A percentile compares a stretch with the other conserved stretches of the same genome.
These are phyloP conservation scores for Trichocomaceae sp. DNA, from an alignment of 2,329 filamentous ascomycete genomes.

Conservation along the genomic window DNA sequence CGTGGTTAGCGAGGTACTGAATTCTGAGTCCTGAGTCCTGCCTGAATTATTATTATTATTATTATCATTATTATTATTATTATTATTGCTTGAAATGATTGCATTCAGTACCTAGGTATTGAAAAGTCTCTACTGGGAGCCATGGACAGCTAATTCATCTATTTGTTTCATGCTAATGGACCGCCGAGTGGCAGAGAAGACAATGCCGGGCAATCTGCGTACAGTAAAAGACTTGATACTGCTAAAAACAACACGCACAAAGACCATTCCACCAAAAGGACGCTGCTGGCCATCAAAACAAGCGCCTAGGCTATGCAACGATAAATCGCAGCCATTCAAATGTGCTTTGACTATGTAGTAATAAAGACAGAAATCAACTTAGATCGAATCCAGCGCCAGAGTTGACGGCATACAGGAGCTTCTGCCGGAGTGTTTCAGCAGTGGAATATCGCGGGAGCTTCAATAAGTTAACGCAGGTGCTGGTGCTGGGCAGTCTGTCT, in stretches of 20 bases:
- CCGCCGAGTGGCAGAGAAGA: neutral
- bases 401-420: slow-evolving; percentile 82
- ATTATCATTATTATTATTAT: too few relatives aligned
- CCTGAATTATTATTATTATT: too few relatives aligned
- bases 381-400: slow-evolving; percentile 90
- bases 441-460: slow-evolving; percentile 80
- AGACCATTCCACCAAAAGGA: neutral
- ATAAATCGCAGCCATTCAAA: slow-evolving; percentile 4
- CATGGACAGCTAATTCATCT: too few relatives aligned
- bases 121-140: too few relatives aligned
- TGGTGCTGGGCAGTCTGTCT: slow-evolving; percentile 77
- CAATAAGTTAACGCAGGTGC: slow-evolving; percentile 89
- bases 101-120: too few relatives aligned
- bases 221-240: neutral
- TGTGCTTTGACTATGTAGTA: neutral
- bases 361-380: slow-evolving; percentile 21
- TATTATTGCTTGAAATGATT: too few relatives aligned
- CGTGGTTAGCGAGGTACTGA: slow-evolving; percentile 9
- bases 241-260: neutral
- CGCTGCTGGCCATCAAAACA: slow-evolving; percentile 10
- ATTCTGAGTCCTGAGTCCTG: neutral
- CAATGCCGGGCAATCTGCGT: neutral
- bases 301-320: slow-evolving; percentile 29
- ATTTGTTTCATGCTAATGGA: too few relatives aligned
- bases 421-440: slow-evolving; percentile 61